Conservation (phyloP, 1,139 yeast species). For the Candida smagusa region DNA sequence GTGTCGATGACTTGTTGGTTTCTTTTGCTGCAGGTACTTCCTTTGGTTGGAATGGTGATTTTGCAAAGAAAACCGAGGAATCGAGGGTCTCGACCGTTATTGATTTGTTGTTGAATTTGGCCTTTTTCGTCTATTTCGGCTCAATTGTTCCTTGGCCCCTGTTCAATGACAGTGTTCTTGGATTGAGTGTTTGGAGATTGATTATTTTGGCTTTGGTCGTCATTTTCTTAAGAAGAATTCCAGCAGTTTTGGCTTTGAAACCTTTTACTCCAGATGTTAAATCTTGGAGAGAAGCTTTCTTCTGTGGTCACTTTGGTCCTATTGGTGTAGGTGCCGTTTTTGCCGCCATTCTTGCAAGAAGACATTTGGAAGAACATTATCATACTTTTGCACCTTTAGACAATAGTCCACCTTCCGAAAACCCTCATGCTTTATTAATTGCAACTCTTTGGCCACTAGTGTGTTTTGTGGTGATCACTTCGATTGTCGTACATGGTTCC, state of each 20-base stretch:
- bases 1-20: constrained; percentile 88
- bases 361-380: constrained; percentile 63
- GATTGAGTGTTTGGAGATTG: constrained; percentile 81
- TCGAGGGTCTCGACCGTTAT: constrained; percentile 91
- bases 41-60: constrained; percentile 96
- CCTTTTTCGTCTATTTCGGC: constrained; percentile 91
- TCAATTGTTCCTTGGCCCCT: constrained; percentile 92
- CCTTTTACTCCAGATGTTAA: constrained; percentile 88
- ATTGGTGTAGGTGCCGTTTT: constrained; percentile 97
- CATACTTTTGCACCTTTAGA: constrained; percentile 61
- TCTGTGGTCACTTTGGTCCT: constrained; percentile 98
- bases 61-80: constrained; percentile 82
- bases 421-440: constrained; percentile 66
- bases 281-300: constrained; percentile 92
- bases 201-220: constrained; percentile 79
- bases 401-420: constrained; percentile 48
- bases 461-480: constrained; percentile 77
- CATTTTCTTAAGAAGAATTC: constrained; percentile 79
- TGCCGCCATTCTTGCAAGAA: constrained; percentile 81
- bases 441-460: constrained; percentile 88
- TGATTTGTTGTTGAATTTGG: constrained; percentile 76
- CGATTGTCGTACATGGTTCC: constrained; percentile 93
- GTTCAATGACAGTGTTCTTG: constrained; percentile 64
- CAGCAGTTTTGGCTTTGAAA: constrained; percentile 76
- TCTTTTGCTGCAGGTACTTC: constrained; percentile 97